Conservation (phyloP, 768 basidiomycete genomes). For the Pilatotrama ljubarskyi region DNA sequence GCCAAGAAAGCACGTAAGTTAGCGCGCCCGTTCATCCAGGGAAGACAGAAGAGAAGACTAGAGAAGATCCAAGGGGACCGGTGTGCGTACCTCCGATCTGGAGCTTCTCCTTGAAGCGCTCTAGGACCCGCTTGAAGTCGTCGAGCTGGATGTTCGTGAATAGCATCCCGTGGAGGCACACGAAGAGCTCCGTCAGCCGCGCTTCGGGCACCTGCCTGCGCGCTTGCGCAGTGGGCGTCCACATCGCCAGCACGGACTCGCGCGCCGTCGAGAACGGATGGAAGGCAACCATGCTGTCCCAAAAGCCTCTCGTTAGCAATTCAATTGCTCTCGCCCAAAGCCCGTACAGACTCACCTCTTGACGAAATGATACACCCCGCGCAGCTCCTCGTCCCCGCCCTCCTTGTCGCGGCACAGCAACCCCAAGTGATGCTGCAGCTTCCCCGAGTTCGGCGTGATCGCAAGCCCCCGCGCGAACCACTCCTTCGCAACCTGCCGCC, state of each 20-base stretch:
- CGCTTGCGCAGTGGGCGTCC: constrained; percentile 73
- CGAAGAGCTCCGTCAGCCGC: constrained; percentile 74
- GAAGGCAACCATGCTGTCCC: constrained; percentile 79
- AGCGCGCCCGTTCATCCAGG: not conserved
- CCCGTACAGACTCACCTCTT: constrained; percentile 69
- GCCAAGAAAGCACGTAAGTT: not conserved
- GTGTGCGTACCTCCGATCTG: constrained; percentile 55
- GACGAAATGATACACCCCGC: constrained; percentile 89
- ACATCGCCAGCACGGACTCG: constrained; percentile 87
- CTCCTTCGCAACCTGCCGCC: constrained; percentile 85
- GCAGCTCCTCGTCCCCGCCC: constrained; percentile 83
- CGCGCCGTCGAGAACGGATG: constrained; percentile 88
- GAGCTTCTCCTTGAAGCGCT: constrained; percentile 84
- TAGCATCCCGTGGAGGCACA: constrained; percentile 94
- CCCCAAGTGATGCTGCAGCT: constrained; percentile 93
- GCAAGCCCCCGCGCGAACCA: constrained; percentile 91
- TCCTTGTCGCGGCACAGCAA: constrained; percentile 82
- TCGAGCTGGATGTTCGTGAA: constrained; percentile 96
- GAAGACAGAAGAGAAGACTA: too few relatives aligned
- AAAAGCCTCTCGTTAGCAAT: constrained; percentile 1
- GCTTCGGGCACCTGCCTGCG: constrained; percentile 78
- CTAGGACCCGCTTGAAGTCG: constrained; percentile 79
- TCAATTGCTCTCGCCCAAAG: not conserved
- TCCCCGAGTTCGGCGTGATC: constrained; percentile 91
- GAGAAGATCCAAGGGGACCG: not conserved